These are phyloP conservation scores for Myochromella boudieri DNA, from an alignment of 768 basidiomycete species.

Conservation along the genomic window DNA sequence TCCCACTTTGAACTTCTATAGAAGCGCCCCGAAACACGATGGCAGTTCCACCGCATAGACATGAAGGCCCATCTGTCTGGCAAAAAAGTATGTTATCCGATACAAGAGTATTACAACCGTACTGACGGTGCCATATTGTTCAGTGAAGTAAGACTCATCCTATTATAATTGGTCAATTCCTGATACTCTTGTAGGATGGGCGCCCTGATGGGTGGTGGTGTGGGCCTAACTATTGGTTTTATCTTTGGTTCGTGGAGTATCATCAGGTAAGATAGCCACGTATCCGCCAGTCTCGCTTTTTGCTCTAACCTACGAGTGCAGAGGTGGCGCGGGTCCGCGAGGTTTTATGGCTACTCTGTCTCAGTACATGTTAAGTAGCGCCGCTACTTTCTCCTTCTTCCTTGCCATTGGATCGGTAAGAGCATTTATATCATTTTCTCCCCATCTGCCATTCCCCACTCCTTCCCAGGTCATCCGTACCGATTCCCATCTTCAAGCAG, in stretches of 20 bases:
- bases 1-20: not conserved
- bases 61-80: slow-evolving; percentile 64
- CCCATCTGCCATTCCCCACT: slow-evolving; percentile 7
- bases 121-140: too few relatives aligned
- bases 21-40: slow-evolving; percentile 13
- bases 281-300: not conserved
- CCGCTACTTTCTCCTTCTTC: slow-evolving; percentile 97
- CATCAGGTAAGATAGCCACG: slow-evolving; percentile 58
- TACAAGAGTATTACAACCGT: too few relatives aligned
- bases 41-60: slow-evolving; percentile 29
- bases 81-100: slow-evolving; percentile 69
- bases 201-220: slow-evolving; percentile 88
- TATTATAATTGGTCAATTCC: slow-evolving; percentile 9
- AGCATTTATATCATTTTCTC: slow-evolving; percentile 18
- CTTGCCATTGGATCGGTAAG: slow-evolving; percentile 87
- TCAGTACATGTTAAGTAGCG: slow-evolving; percentile 98
- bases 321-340: slow-evolving; percentile 88
- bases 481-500: slow-evolving; percentile 67
- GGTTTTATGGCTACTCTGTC: slow-evolving; percentile 90
- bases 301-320: slow-evolving; percentile 27
- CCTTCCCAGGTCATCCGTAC: slow-evolving; percentile 81
- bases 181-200: slow-evolving; percentile 67
- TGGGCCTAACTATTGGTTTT: slow-evolving; percentile 96
- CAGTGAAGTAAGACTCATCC: slow-evolving; percentile 54
- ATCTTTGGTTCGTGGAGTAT: slow-evolving; percentile 95